Evolutionary conservation across 495 filamentous ascomycete genomes (phyloP).

Genomic region (Chaetomium tenue): DNA sequence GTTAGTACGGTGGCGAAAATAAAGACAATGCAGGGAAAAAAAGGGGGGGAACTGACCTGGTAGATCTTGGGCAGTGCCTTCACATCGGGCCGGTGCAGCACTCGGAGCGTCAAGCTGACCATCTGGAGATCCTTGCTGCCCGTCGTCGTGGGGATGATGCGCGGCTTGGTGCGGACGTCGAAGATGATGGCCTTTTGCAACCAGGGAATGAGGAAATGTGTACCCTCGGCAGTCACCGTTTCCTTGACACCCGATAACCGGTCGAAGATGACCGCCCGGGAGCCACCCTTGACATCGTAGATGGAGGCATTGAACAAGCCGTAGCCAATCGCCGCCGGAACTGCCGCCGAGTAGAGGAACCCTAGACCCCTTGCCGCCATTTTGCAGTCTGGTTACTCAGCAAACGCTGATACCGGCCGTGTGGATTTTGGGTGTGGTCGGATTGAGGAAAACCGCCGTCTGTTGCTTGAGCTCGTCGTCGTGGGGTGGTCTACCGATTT

Average conservation of each 20-base stretch:
- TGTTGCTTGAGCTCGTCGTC: conserved; percentile 14
- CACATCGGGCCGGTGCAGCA: conserved; percentile 93
- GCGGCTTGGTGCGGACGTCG: conserved; percentile 95
- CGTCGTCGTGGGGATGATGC: conserved; percentile 96
- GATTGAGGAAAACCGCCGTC: not conserved
- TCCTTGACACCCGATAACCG: conserved; percentile 89
- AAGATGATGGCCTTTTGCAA: conserved; percentile 92
- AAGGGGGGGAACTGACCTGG: conserved; percentile 65
- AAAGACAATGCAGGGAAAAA: too few relatives aligned
- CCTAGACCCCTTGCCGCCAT: conserved; percentile 59
- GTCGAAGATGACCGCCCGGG: conserved; percentile 97
- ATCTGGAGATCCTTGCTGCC: conserved; percentile 99
- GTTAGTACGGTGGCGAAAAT: not conserved
- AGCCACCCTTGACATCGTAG: conserved; percentile 95
- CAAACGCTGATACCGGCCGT: conserved; percentile 2
- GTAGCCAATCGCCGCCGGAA: conserved; percentile 66
- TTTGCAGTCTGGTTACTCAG: conserved; percentile 19
- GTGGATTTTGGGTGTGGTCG: conserved; percentile 22
- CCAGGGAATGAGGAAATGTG: conserved; percentile 96
- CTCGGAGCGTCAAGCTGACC: conserved; percentile 96
- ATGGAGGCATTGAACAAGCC: conserved; percentile 69
- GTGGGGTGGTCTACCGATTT: conserved; percentile 13
- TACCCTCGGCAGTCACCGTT: conserved; percentile 89
- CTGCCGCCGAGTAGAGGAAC: conserved; percentile 64
- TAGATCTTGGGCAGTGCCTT: conserved; percentile 93